Base-by-base conservation (phyloP, 1,284 basidiomycete species). In the Apiotrichum gamsii region DNA sequence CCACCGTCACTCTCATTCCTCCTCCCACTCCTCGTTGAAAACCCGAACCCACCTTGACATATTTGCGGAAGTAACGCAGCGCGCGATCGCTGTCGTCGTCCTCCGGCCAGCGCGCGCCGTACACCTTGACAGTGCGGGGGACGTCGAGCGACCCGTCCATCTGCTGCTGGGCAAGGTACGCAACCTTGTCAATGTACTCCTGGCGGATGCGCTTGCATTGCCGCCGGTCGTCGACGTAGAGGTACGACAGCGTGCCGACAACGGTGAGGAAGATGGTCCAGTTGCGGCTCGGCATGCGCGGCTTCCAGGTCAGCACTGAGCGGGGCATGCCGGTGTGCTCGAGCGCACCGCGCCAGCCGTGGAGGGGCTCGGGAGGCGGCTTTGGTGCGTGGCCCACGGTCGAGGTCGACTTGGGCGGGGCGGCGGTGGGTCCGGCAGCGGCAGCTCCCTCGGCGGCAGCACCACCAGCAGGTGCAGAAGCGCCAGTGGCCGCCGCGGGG, bases 21-120 rank as follows among this genome's bases (percentile, higher is more conserved):
- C 15, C 20, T 13, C 29, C 18, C 1, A 9, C 39, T 19, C 13
- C 13, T 24, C 32, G 15, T n/a, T 2, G n/a, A 3, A 8, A 33
- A 4, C 23, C 5, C 45, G 51, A 41, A 64, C 76, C 61, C 60
- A 94, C 91, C 84, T 95, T 95, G 76, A 96, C 82, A 73, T 95
- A 97, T 76, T 87, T 90, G 66, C 87, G 84, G 75, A 97, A 98
- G 76, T 89, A 90, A 68, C 78, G 82, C 63, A 88, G 74, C 45
- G 83, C 81, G 54, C 87, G 82, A 67, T 91, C 84, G 58, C 83
- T 82, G 65, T 97, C 91, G 62, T 94, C 90, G 70, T 98, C 95
- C 39, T 88, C 91, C 1, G 93, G 90, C 81, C 90, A 94, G 67
- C 87, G 87, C 31, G 82, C 81, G 24, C 84, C 88, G 63, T 89